A percentile compares a stretch with the other conserved stretches of the same genome.
Conservation (phyloP, 2,329 filamentous ascomycete genomes). For the Boeremia exigua region DNA sequence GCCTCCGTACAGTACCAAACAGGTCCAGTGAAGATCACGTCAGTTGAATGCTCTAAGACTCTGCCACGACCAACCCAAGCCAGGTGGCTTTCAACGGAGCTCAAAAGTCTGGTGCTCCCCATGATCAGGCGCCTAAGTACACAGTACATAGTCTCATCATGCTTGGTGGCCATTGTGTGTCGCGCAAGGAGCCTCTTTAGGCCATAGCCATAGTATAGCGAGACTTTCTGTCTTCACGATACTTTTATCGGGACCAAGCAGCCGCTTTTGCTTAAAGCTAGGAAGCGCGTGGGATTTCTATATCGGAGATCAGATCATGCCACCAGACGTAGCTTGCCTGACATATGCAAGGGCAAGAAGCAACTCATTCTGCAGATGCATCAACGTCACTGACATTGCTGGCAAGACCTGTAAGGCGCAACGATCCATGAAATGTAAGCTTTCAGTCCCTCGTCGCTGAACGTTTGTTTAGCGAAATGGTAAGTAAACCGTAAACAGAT, state of each 20-base stretch:
- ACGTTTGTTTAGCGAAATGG: too few relatives aligned
- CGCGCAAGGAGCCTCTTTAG: background rate
- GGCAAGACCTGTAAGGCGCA: background rate
- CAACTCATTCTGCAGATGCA: background rate
- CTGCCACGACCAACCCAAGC: background rate
- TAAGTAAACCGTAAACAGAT: background rate
- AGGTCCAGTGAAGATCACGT: conserved; percentile 12
- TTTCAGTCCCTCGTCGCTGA: background rate
- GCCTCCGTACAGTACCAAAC: conserved; percentile 1
- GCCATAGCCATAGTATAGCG: background rate
- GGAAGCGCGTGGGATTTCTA: background rate
- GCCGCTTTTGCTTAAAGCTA: background rate
- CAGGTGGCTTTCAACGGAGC: background rate
- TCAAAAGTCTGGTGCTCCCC: background rate
- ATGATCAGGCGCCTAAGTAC: background rate
- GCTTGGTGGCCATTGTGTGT: background rate
- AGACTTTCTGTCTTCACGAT: background rate
- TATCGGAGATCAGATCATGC: background rate
- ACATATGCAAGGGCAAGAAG: background rate
- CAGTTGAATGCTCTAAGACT: conserved; percentile 1
- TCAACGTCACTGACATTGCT: background rate
- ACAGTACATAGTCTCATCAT: background rate
- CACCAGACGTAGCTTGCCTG: background rate
- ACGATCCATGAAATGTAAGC: background rate
- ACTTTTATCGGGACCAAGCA: background rate